Conservation (phyloP, 331 rosid species). For the Rhamnella rubrinervis region DNA sequence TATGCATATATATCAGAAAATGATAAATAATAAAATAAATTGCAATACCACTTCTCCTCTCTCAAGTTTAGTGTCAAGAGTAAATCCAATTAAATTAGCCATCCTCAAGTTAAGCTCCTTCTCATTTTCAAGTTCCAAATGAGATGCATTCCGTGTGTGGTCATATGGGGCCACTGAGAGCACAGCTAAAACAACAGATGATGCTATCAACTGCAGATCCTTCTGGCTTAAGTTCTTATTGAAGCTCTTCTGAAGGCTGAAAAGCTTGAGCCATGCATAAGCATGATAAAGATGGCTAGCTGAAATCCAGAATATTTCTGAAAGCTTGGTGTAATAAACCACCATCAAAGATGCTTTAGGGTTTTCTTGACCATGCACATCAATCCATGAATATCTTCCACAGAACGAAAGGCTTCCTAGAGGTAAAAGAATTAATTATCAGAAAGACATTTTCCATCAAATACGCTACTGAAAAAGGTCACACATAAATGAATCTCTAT, state of each 20-base stretch:
- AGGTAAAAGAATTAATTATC: conserved; percentile 4
- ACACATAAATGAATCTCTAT: neutral
- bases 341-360: conserved; percentile 88
- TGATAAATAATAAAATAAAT: neutral
- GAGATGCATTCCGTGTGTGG: conserved; percentile 67
- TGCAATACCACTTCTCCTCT: conserved; percentile 85
- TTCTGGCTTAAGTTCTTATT: conserved; percentile 93
- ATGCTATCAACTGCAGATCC: conserved; percentile 94
- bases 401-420: conserved; percentile 96
- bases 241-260: conserved; percentile 78
- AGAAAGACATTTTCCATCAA: neutral
- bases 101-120: conserved; percentile 88
- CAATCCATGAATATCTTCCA: conserved; percentile 92
- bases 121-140: conserved; percentile 82
- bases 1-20: neutral
- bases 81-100: conserved; percentile 88
- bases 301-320: conserved; percentile 84
- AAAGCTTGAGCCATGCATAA: conserved; percentile 94
- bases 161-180: conserved; percentile 85
- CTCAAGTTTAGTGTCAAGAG: conserved; percentile 74
- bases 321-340: conserved; percentile 83
- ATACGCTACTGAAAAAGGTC: neutral
- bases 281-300: conserved; percentile 88
- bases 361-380: conserved; percentile 98
- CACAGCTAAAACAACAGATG: conserved; percentile 92